Evolutionary conservation across 1,139 yeast species (phyloP).

Genomic region (Pneumocystis sp.): DNA sequence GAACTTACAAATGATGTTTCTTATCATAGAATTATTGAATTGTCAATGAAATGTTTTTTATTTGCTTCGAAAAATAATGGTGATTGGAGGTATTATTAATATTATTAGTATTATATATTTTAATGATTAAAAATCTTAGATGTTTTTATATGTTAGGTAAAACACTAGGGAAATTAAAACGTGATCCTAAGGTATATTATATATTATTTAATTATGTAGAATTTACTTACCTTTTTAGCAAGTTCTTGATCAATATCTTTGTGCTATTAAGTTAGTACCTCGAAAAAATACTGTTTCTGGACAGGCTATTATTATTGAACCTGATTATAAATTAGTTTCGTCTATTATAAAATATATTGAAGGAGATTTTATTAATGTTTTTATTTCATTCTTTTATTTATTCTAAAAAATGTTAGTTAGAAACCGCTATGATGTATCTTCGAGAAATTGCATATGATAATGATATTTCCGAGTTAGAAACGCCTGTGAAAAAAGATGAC

Average conservation of each 20-base stretch:
- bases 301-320: conserved; percentile 31
- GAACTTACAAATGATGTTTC: neutral
- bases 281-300: conserved; percentile 26
- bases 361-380: conserved; percentile 18
- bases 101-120: neutral
- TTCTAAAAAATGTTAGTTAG: conserved; percentile 16
- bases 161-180: conserved; percentile 35
- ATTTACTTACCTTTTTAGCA: neutral
- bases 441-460: neutral
- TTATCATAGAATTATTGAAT: neutral
- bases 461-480: neutral
- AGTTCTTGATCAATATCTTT: conserved; percentile 18
- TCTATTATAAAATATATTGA: conserved; percentile 41
- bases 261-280: conserved; percentile 26
- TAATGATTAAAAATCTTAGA: neutral
- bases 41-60: conserved; percentile 50
- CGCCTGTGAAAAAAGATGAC: conserved; percentile 16
- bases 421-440: neutral
- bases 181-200: conserved; percentile 12
- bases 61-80: conserved; percentile 20
- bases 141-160: conserved; percentile 31
- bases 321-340: conserved; percentile 41
- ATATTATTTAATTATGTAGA: neutral
- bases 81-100: neutral
- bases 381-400: conserved; percentile 23